Evolutionary conservation across 2,329 filamentous ascomycete species (phyloP).

Genomic region (Westerdykella sp.): DNA sequence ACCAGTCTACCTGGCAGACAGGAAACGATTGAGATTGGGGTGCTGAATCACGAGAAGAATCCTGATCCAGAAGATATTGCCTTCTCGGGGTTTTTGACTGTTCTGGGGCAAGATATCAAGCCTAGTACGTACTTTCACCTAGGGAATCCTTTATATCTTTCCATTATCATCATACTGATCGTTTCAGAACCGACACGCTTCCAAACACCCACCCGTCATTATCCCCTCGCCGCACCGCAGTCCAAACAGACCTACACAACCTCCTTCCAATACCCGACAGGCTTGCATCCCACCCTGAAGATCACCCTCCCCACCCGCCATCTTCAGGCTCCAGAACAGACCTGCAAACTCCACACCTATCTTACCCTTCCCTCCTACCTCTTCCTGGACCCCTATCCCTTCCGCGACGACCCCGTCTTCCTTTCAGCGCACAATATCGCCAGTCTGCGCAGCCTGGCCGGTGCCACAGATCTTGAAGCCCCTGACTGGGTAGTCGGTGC

Average conservation of each 20-base stretch:
- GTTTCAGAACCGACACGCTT: conserved; percentile 67
- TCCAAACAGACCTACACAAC: conserved; percentile 59
- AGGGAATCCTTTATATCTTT: neutral
- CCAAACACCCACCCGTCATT: conserved; percentile 75
- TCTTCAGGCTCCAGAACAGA: conserved; percentile 42
- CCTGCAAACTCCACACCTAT: conserved; percentile 70
- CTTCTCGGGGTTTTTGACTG: conserved; percentile 69
- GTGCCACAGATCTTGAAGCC: conserved; percentile 83
- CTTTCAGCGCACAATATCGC: conserved; percentile 72
- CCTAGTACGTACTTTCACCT: conserved; percentile 45
- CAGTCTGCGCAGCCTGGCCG: conserved; percentile 60
- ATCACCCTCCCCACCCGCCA: conserved; percentile 54
- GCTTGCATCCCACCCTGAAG: conserved; percentile 77
- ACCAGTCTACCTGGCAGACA: conserved; percentile 28
- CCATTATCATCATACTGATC: conserved; percentile 4
- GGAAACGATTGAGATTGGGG: conserved; percentile 70
- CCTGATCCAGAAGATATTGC: conserved; percentile 68
- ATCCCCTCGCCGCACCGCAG: conserved; percentile 44
- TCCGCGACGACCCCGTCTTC: conserved; percentile 64
- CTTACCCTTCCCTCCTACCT: conserved; percentile 73
- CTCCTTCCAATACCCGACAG: conserved; percentile 63
- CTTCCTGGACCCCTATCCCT: conserved; percentile 84
- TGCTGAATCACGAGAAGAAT: conserved; percentile 61
- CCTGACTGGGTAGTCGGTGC: conserved; percentile 69
- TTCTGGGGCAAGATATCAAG: conserved; percentile 67